Evolutionary conservation across 1,284 basidiomycete genomes (phyloP), one percentile per base, ranked within the genome.

Genomic region (Schizophyllum commune): DNA sequence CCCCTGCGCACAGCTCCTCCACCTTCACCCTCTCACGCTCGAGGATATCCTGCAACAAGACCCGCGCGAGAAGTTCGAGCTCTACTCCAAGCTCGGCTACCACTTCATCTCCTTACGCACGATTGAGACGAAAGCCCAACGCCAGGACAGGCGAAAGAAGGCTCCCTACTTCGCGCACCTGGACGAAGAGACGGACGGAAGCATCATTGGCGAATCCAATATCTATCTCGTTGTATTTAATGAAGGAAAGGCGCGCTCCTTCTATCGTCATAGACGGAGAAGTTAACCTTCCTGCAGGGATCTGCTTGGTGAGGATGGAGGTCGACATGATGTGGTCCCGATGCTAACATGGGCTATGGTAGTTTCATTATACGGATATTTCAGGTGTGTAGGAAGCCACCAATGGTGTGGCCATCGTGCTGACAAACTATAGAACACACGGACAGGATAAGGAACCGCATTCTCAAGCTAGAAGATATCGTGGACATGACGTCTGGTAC

Each of bases 31-130:
- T 0, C 79, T 98, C 20, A 98, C 96, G 0, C 82, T 98, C 15
- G 96, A 98, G 73, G 96, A 98, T 75, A 94, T 98, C 39, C 75
- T 98, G n/a, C 92, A 95, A 65, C 89, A 93, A 74, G 95, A 98
- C 65, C 89, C 92, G 19, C 84, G 94, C 39, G 96, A 98, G 74
- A 98, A 98, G 74, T 77, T 97, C 15, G 96, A 98, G 69, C 76
- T 88, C 3, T 98, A 96, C 71, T 87, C 92, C 5, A 86, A 85
- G 63, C 82, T 98, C 7, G 95, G 95, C 0, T 98, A 98, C 74
- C 95, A 97, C 72, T 94, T 98, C 69, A 80, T 98, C 61, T 91
- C 91, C 8, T 91, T 98, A 65, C 85, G 93, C 58, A 90, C 94
- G 1, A 84, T 97, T 56, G 93, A 94, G 68, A 81, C 53, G 27